Evolutionary conservation across 306 rosid genomes (phyloP), one percentile per base, ranked within the genome.

Genomic region (Senna tora): DNA sequence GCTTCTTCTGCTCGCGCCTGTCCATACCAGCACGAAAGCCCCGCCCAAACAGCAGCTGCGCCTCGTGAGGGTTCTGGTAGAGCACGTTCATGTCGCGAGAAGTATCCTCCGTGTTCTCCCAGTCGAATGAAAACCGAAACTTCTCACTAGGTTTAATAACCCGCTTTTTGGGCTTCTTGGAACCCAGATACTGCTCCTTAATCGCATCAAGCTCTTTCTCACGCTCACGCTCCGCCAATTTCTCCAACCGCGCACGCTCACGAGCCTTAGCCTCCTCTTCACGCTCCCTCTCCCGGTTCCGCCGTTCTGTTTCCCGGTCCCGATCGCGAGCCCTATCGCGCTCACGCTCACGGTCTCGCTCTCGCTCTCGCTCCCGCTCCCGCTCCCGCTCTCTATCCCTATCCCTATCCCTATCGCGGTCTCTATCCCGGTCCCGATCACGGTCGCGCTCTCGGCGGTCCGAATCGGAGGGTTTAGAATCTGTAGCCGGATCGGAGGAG

Each of bases 1-100:
- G 93, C 81, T 92, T 92, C 92, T 92, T 89, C 92, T 92, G 96
- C 89, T 89, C 97, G 0, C 96, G 82, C 5, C 96, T 86, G 43
- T 92, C 97, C 92, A 92, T 90, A 3, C 97, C 97, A 1, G 94
- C 97, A 1, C 92, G 90, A 32, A 92, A 89, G 9, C 97, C 97
- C 38, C 97, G 77, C 5, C 94, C 97, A 11, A 92, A 92, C 45
- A 92, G 61, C 6, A 87, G 93, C 73, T 87, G 97, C 9, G 97
- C 97, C 78, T 92, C 97, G 46, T 92, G 97, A 72, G 97, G 97
- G 74, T 92, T 92, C 52, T 92, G 97, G 55, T 92, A 92, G 32
- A 92, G 82, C 2, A 45, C 0, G 53, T 92, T 92, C 96, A 92
- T 89, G 52, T 92, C 97, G 14, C 94, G 90, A 0, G 97, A 92